Percentiles rank a stretch among this genome's conserved stretches.
These are phyloP conservation scores for Claviceps fusiformis DNA, from an alignment of 2,329 filamentous ascomycete genomes.

Conservation along the genomic window DNA sequence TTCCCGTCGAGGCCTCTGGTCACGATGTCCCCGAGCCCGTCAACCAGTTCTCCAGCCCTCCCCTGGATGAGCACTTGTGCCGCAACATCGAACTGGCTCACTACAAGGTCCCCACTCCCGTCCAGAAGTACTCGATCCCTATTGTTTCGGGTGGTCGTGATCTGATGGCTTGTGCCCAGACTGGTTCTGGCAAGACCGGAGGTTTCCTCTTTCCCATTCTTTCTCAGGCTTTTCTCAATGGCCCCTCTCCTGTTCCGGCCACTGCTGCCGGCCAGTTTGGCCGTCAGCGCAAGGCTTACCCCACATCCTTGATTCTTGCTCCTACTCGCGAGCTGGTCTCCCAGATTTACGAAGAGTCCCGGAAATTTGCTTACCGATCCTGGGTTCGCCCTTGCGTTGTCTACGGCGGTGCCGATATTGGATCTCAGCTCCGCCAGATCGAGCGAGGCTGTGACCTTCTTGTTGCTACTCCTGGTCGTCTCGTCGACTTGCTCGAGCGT, in stretches of 20 bases:
- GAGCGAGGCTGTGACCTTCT: conserved; percentile 94
- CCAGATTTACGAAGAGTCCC: conserved; percentile 93
- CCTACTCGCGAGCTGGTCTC: conserved; percentile 97
- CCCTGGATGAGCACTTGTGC: conserved; percentile 86
- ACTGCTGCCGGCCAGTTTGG: conserved; percentile 59
- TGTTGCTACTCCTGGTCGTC: conserved; percentile 90
- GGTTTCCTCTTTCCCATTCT: conserved; percentile 98
- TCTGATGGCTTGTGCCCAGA: conserved; percentile 98
- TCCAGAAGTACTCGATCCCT: conserved; percentile 98
- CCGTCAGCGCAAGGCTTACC: conserved; percentile 94
- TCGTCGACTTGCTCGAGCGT: conserved; percentile 96
- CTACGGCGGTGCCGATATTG: conserved; percentile 97
- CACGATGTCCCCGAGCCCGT: conserved; percentile 88
- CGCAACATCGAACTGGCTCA: conserved; percentile 86
- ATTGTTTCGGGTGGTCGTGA: conserved; percentile 98
- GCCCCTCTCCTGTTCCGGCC: conserved; percentile 58
- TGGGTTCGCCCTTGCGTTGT: conserved; percentile 98
- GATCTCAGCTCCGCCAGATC: conserved; percentile 93
- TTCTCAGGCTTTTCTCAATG: conserved; percentile 89
- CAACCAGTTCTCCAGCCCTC: conserved; percentile 81
- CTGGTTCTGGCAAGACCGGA: conserved; percentile 98
- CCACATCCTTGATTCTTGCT: conserved; percentile 87
- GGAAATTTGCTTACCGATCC: conserved; percentile 97
- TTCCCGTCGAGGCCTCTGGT: conserved; percentile 93
- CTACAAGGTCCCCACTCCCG: conserved; percentile 91